Evolutionary conservation across 805 yeast genomes (phyloP), one percentile per base, ranked within the genome.

Genomic region (Tetrapisispora arboricola): DNA sequence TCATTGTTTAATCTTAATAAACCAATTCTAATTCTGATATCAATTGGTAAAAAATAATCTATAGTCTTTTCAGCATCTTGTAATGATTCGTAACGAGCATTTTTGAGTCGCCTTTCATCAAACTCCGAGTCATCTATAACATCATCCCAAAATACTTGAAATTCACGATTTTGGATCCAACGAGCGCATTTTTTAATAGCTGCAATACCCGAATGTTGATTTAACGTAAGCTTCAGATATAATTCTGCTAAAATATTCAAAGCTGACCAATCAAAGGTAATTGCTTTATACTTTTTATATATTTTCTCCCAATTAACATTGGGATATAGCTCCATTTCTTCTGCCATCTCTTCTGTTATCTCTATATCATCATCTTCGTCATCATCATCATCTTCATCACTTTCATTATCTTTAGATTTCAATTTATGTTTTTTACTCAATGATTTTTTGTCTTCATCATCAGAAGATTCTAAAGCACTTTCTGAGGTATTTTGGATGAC

Each of bases 211-310:
- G 73, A 65, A 9, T 58, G 58, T 70, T 81, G 76, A 33, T 75
- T 77, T 42, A 77, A 80, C 4, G 21, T 9, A 9, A 47, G 40
- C 40, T 76, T 75, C n/a, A 78, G 70, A 51, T 83, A 82, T 29
- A 90, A 65, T 52, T 92, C 97, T 8, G 84, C 72, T 32, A 90
- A 65, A 44, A 86, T 84, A 52, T 92, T 90, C 36, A 90, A 67
- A 44, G 84, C 88, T 0, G 94, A 81, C 94, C 95, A 92, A 37
- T 78, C 86, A 58, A 90, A 92, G 18, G 60, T 59, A 1, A 85
- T 67, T 42, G 72, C 69, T 31, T 51, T 53, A 33, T 54, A 54
- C 31, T 57, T 55, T 22, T 44, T 47, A 32, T 50, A 52, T 30
- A 54, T 53, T 37, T 51, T 55, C 47, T 50, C 54, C 57, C 60